phyloP scores from a whole-genome alignment of 2,329 filamentous ascomycete species.

The Hyphodiscus sp. region DNA sequence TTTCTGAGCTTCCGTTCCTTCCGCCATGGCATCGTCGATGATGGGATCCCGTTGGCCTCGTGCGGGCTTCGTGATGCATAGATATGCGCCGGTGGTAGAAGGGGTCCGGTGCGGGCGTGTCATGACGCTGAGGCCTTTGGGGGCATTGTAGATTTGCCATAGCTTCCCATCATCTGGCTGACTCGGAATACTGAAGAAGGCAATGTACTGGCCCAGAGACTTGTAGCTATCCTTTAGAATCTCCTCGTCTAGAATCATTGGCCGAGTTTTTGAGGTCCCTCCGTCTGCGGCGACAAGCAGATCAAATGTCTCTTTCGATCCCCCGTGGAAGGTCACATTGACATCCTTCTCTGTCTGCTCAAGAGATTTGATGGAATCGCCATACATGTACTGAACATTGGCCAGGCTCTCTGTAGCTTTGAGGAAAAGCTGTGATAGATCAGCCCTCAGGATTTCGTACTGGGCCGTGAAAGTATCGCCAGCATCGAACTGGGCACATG shows the following conservation, averaged over 20 bases:
- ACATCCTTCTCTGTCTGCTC: no score
- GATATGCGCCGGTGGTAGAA: not conserved
- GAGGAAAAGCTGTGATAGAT: constrained; percentile 34
- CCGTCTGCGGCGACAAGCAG: constrained; percentile 49
- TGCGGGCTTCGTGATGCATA: no score
- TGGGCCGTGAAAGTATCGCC: constrained; percentile 35
- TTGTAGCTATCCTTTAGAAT: constrained; percentile 4
- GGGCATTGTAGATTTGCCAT: not conserved
- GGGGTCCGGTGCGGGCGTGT: constrained; percentile 4
- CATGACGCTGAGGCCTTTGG: constrained; percentile 3
- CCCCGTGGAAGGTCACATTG: no score
- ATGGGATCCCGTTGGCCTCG: no score
- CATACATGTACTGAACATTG: no score
- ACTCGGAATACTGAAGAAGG: constrained; percentile 4
- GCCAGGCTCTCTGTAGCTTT: constrained; percentile 20
- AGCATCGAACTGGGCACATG: constrained; percentile 13
- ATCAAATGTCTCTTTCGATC: no score
- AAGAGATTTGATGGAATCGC: no score
- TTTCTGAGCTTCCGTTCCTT: no score
- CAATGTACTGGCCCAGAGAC: constrained; percentile 1
- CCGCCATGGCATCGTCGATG: no score
- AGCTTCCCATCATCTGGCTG: constrained; percentile 1
- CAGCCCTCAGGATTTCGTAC: constrained; percentile 38
- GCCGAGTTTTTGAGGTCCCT: constrained; percentile 41
- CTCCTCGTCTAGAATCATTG: constrained; percentile 30